Evolutionary conservation across 2,329 filamentous ascomycete species (phyloP).

Genomic region (Aspergillus pseudotamarii): DNA sequence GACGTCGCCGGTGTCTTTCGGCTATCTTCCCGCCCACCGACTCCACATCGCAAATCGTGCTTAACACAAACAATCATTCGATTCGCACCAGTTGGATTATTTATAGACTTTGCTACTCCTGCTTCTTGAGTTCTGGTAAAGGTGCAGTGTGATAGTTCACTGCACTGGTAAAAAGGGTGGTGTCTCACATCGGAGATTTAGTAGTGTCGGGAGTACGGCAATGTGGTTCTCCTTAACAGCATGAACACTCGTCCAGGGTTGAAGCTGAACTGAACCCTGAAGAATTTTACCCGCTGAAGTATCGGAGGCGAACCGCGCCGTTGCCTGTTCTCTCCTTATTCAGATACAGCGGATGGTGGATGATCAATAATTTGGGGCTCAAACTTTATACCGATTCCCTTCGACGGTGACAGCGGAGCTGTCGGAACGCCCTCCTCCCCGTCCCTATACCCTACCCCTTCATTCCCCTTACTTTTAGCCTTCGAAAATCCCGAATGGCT

Average conservation of each 20-base stretch:
- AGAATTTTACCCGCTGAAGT: not conserved
- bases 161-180: not conserved
- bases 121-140: not conserved
- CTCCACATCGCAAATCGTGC: not conserved
- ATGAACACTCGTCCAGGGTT: constrained; percentile 19
- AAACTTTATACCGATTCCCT: not conserved
- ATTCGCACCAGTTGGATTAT: not conserved
- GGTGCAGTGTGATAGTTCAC: not conserved
- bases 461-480: constrained; percentile 1
- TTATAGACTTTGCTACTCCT: not conserved
- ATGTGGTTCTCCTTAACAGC: constrained; percentile 21
- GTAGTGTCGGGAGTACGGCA: constrained; percentile 9
- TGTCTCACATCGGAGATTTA: not conserved
- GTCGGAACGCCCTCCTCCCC: constrained; percentile 6
- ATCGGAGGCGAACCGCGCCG: not conserved
- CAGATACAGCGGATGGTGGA: not conserved
- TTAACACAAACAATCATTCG: not conserved
- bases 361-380: not conserved
- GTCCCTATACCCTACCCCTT: constrained; percentile 3
- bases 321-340: not conserved
- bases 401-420: constrained; percentile 9
- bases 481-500: constrained; percentile 26
- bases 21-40: constrained; percentile 2
- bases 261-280: constrained; percentile 1
- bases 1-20: constrained; percentile 1